Base-by-base conservation (phyloP, 495 filamentous ascomycete genomes). In the Penicillium silybi region DNA sequence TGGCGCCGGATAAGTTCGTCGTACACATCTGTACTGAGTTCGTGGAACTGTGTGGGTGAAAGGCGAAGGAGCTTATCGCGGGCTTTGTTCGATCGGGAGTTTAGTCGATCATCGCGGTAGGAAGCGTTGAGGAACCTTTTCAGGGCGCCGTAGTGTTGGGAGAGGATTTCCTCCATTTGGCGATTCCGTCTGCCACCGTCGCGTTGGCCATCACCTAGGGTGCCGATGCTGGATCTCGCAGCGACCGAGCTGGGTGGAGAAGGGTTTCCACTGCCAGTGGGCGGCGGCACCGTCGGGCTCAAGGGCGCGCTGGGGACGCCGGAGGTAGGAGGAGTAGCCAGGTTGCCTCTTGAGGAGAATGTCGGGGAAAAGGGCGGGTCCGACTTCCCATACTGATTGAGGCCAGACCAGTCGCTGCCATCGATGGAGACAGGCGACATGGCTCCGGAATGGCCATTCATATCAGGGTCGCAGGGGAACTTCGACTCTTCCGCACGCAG, bases 21-120 rank as follows among this genome's bases (percentile, higher is more conserved):
- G 69, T 90, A 97, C 27, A 98, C 93, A 67, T 98, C 93, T 18
- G 92, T 97, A 63, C 90, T 96, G 18, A 98, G 77, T 72, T 98
- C 93, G 64, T 95, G 88, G 65, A 98, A 98, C 64, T 98, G 93
- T 20, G 92, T 90, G 9, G 85, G 75, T 1, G 90, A 95, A 32
- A 98, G 74, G 41, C 92, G 82, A 44, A 96, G 79, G 40, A 97
- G 76, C 73, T 98, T 98, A 69, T 97, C 93, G 44, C 90, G 81
- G 37, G 93, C 93, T 66, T 87, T 86, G 69, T 92, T 95, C 22
- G 89, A 85, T 57, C 85, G 82, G 34, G 82, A 81, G 53, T 84
- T 85, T 20, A 80, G 78, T 53, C 86, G 83, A 57, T 92, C 88
- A 64, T 93, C 86, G 54, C 80, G 81, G 35, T 88, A 76, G 2